Evolutionary conservation across 768 basidiomycete species (phyloP), one percentile per base, ranked within the genome.

Genomic region (Mycena epipterygia): DNA sequence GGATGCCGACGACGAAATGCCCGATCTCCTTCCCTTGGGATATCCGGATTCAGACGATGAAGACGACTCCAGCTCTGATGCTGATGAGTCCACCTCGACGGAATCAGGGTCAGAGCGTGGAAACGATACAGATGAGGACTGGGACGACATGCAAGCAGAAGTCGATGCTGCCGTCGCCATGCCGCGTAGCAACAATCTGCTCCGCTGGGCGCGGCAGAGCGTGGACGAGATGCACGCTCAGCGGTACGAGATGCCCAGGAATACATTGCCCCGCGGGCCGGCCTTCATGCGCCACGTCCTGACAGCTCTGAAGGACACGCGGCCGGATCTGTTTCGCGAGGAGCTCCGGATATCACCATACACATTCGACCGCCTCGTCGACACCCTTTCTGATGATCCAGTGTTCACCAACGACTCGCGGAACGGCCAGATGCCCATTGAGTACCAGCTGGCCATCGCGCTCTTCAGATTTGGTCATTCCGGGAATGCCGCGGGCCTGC

Each of bases 401-500:
- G 59, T 79, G 25, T 82, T 82, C 53, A 23, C 55, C 16, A 82
- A 79, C 63, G 52, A 77, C 63, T 80, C 80, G 16, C 53, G 63
- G 19, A 73, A 70, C 29, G 30, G 25, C 3, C 81, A 82, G 64
- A 64, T 75, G 13, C 71, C 78, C 25, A 62, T 81, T 27, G 76
- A 75, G 19, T 12, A 55, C 3, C 84, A 86, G 61, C 69, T 86
- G 13, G 82, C 82, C 3, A 80, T 86, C 48, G 57, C 78, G 13
- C 80, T 86, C 21, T 84, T 78, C 46, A 76, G 79, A 0, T 84
- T 85, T 74, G 83, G 84, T 1, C 81, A 81, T 63, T 74, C 75
- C 68, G 83, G 85, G 37, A 86, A 83, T 79, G 81, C 78, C 19
- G 79, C 79, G 9, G 35, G n/a, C n/a, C n/a, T n/a, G n/a, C n/a